Conservation (phyloP, 2,329 filamentous ascomycete genomes). For the Blastomyces parvus region DNA sequence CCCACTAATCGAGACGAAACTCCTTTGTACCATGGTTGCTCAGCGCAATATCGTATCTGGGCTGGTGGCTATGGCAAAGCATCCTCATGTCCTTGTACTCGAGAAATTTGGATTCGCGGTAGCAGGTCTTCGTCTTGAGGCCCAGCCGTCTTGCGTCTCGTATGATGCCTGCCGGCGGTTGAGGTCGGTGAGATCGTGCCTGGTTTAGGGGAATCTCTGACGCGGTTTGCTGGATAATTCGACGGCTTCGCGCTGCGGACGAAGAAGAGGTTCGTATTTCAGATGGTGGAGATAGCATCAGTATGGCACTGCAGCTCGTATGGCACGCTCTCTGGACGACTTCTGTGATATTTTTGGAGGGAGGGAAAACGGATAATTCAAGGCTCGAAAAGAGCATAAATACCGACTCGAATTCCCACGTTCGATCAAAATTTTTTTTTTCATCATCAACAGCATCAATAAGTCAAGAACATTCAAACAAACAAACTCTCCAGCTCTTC, state of each 20-base stretch:
- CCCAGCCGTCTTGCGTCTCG: neutral
- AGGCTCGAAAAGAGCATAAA: constrained; percentile 2
- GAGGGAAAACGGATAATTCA: neutral
- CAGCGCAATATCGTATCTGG: neutral
- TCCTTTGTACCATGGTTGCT: neutral
- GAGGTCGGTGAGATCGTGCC: neutral
- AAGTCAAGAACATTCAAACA: neutral
- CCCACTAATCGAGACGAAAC: neutral
- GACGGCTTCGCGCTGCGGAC: neutral
- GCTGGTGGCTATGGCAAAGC: neutral
- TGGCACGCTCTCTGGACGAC: neutral
- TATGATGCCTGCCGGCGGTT: neutral
- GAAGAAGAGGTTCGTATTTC: neutral
- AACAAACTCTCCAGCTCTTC: neutral
- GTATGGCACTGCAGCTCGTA: neutral
- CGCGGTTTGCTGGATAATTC: neutral
- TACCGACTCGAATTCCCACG: neutral
- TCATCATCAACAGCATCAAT: neutral
- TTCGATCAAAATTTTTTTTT: neutral
- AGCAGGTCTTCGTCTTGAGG: neutral
- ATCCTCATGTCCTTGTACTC: neutral
- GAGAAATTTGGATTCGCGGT: neutral
- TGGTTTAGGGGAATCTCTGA: neutral
- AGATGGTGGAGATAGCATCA: neutral
- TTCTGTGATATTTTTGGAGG: neutral